phyloP scores from a whole-genome alignment of 1,139 yeast species.

The Zygosaccharomyces pseudobailii region DNA sequence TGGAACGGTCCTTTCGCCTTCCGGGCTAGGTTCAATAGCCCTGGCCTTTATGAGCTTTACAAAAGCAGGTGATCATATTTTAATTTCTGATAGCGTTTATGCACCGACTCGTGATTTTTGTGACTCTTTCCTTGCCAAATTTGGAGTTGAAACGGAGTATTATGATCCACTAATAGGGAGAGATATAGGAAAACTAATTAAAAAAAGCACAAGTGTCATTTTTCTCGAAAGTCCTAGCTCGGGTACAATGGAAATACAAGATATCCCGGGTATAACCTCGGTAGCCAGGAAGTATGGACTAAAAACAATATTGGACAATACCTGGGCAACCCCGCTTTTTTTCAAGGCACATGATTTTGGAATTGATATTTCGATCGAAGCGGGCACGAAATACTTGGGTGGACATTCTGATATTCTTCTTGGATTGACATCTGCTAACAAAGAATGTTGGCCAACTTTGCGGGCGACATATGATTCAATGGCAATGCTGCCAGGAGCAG shows the following conservation, averaged over 20 bases:
- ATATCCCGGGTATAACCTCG: conserved; percentile 7
- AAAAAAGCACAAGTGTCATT: conserved; percentile 9
- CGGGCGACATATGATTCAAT: conserved; percentile 7
- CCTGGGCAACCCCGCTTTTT: conserved; percentile 15
- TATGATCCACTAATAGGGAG: conserved; percentile 10
- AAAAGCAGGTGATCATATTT: conserved; percentile 10
- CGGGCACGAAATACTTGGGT: conserved; percentile 14
- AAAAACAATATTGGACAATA: conserved; percentile 11
- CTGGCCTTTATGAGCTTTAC: conserved; percentile 9
- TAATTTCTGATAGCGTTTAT: conserved; percentile 10
- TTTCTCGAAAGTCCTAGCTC: conserved; percentile 13
- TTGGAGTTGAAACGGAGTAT: conserved; percentile 8
- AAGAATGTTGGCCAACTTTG: conserved; percentile 8
- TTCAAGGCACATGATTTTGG: conserved; percentile 11
- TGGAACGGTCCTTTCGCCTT: conserved; percentile 13
- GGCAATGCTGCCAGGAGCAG: conserved; percentile 12
- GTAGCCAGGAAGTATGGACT: conserved; percentile 9
- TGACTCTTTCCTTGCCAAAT: conserved; percentile 2
- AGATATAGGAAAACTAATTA: conserved; percentile 6
- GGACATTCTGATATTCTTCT: conserved; percentile 14
- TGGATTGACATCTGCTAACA: conserved; percentile 11
- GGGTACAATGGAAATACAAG: conserved; percentile 13
- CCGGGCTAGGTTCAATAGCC: conserved; percentile 11
- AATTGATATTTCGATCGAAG: conserved; percentile 12
- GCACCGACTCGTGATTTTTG: conserved; percentile 2